Evolutionary conservation across 1,284 basidiomycete species (phyloP).

Genomic region (Mycena sp.): DNA sequence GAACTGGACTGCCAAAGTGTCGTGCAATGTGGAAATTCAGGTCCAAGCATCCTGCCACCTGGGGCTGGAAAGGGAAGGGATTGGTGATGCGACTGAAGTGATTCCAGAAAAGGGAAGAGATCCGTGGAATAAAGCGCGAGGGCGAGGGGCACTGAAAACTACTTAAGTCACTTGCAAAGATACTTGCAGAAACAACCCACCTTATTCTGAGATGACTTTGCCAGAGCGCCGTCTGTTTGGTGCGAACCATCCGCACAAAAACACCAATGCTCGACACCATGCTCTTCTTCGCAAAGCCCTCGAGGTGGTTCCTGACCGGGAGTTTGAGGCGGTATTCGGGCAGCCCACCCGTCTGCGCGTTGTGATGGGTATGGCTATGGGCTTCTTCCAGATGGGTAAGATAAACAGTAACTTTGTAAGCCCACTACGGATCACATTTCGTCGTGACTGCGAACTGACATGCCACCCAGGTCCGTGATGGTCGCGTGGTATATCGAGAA

Average conservation of each 20-base stretch:
- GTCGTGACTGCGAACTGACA: not conserved
- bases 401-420: not conserved
- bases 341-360: not conserved
- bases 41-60: too few relatives aligned
- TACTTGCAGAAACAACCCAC: not conserved
- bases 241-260: not conserved
- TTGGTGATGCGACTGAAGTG: too few relatives aligned
- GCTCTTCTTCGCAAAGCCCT: too few relatives aligned
- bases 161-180: too few relatives aligned
- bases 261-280: not conserved
- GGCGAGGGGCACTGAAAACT: too few relatives aligned
- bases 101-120: too few relatives aligned
- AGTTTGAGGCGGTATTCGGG: not conserved
- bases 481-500: conserved; percentile 4
- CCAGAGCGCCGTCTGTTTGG: not conserved
- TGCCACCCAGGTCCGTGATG: not conserved
- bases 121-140: too few relatives aligned
- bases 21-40: too few relatives aligned
- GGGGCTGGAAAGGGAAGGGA: too few relatives aligned
- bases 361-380: not conserved
- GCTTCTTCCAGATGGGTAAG: not conserved
- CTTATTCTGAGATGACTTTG: not conserved
- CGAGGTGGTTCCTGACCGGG: not conserved
- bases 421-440: not conserved
- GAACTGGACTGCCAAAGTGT: too few relatives aligned